Evolutionary conservation across 352 stramenopile species (phyloP), one percentile per base, ranked within the genome.

Genomic region (Phytophthora colocasiae): DNA sequence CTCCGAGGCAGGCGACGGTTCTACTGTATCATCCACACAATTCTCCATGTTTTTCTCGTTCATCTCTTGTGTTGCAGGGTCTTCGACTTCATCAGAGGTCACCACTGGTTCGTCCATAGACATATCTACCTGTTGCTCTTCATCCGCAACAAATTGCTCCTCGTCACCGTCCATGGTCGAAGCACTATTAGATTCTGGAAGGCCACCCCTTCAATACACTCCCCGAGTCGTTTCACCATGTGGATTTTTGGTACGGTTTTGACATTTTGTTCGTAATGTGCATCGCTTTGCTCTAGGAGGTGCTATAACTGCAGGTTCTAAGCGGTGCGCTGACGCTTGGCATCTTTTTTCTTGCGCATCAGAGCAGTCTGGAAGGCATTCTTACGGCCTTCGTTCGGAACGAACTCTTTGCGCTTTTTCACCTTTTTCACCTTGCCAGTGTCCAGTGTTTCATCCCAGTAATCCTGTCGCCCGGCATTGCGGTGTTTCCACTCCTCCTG

Each of bases 331-430:
- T 76, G 71, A n/a, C 71, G 66, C 44, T 79, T 79, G 19, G 54
- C 62, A 40, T 73, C 49, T 19, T 81, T 73, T 63, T 89, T 92
- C 68, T 92, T 91, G 38, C 73, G 70, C 49, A 88, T 68, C 24
- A 91, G 61, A 46, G 78, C 71, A 1, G 60, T 69, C 58, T 92
- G 85, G 66, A 95, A 95, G 29, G 69, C 75, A 67, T 95, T 95
- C 15, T 73, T 63, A 40, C 63, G 69, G 46, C 87, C 87, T 80
- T 95, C 73, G 58, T 95, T 95, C 7, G 83, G 27, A 14, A 91
- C 71, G 58, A 95, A 95, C 48, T 90, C 83, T 50, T 92, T 93
- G 52, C 84, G 81, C 66, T 92, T 92, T 72, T 92, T 92, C 50
- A 93, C 66, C 71, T 93, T 95, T 59, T 93, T 93, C 8, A 87